These are phyloP conservation scores for Fusarium praegraminearum DNA, from an alignment of 2,329 filamentous ascomycete genomes.

Conservation along the genomic window DNA sequence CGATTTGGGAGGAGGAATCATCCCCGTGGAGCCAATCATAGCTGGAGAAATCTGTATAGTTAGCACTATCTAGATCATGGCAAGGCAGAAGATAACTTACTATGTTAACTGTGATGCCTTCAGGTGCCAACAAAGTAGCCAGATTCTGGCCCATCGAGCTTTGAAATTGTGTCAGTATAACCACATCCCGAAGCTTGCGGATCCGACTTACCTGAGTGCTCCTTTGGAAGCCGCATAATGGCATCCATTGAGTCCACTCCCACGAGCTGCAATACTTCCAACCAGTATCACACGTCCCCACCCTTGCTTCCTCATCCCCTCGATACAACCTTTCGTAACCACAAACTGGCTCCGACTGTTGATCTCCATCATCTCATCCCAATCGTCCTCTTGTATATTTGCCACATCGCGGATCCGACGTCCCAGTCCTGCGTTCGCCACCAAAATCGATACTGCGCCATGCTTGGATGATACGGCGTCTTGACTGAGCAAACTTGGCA, in stretches of 20 bases:
- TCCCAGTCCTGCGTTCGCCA: slow-evolving; percentile 52
- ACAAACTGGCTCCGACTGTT: slow-evolving; percentile 53
- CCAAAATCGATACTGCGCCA: slow-evolving; percentile 48
- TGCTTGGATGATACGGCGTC: slow-evolving; percentile 29
- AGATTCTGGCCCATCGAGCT: slow-evolving; percentile 54
- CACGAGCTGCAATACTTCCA: slow-evolving; percentile 51
- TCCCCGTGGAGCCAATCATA: slow-evolving; percentile 54
- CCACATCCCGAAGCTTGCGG: neutral
- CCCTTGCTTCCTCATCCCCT: slow-evolving; percentile 49
- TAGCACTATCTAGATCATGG: neutral
- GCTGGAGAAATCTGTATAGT: slow-evolving; percentile 49
- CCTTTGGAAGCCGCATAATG: slow-evolving; percentile 54
- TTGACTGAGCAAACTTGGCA: slow-evolving; percentile 1
- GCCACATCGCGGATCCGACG: slow-evolving; percentile 51
- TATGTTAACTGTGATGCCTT: slow-evolving; percentile 53
- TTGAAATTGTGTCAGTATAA: neutral
- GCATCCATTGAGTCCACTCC: slow-evolving; percentile 52
- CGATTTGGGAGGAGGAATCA: slow-evolving; percentile 52
- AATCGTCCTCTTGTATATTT: slow-evolving; percentile 53
- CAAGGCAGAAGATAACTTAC: slow-evolving; percentile 24
- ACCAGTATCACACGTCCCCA: slow-evolving; percentile 52
- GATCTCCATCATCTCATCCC: slow-evolving; percentile 54
- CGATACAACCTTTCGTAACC: slow-evolving; percentile 49
- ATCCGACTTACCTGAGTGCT: slow-evolving; percentile 39
- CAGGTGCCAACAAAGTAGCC: slow-evolving; percentile 49